Conservation (phyloP, 176 grass and related monocot genomes). For the Dactylis glomerata region DNA sequence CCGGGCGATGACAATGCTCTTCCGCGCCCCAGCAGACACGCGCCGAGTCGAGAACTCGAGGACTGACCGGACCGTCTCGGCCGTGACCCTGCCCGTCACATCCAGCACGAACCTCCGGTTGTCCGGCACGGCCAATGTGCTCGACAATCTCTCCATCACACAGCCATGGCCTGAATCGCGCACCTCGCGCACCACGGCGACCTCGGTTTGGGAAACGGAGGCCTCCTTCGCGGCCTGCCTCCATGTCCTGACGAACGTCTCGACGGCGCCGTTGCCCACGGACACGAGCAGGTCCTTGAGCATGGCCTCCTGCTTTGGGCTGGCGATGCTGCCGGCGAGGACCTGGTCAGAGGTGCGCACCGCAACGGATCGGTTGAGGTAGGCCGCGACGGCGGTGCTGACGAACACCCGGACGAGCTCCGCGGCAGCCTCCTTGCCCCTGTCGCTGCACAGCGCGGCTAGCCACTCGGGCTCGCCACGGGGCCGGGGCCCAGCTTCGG, state of each 20-base stretch:
- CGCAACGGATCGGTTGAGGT: slow-evolving; percentile 50
- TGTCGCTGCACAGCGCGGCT: slow-evolving; percentile 46
- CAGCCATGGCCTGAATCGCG: neutral
- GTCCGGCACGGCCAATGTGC: slow-evolving; percentile 51
- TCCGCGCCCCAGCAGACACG: slow-evolving; percentile 50
- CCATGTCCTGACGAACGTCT: slow-evolving; percentile 72
- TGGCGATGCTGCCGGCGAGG: slow-evolving; percentile 34
- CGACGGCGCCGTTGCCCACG: slow-evolving; percentile 79
- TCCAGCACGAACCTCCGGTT: slow-evolving; percentile 83
- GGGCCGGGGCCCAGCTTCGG: neutral
- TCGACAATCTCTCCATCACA: slow-evolving; percentile 51
- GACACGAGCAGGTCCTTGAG: slow-evolving; percentile 82
- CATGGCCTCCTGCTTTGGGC: slow-evolving; percentile 65
- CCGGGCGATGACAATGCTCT: slow-evolving; percentile 34
- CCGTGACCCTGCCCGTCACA: slow-evolving; percentile 72
- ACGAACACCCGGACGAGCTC: slow-evolving; percentile 71
- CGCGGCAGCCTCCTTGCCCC: slow-evolving; percentile 61
- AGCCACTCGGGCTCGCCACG: slow-evolving; percentile 49
- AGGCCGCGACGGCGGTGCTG: slow-evolving; percentile 61
- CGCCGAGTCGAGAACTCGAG: slow-evolving; percentile 64
- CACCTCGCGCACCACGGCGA: neutral
- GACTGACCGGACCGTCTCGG: slow-evolving; percentile 65
- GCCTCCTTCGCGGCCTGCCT: slow-evolving; percentile 46
- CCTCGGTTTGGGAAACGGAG: neutral
- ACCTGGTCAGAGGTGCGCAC: slow-evolving; percentile 33